Evolutionary conservation across 768 basidiomycete species (phyloP).

Genomic region (Lyophyllum semitale): DNA sequence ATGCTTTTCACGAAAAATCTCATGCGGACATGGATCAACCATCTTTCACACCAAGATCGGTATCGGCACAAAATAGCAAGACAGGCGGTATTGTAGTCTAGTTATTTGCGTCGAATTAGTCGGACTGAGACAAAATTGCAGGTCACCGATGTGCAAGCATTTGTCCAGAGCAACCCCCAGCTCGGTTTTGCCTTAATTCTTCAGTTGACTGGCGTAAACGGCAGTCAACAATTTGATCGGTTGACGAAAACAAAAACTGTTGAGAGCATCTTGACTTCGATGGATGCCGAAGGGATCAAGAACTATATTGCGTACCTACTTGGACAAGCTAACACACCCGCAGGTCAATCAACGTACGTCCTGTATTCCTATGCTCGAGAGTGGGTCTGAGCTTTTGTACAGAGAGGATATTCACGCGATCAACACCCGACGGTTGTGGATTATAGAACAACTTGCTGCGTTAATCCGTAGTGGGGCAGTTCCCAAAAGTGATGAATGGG

Average conservation of each 20-base stretch:
- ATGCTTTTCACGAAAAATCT: slow-evolving; percentile 94
- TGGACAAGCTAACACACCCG: slow-evolving; percentile 54
- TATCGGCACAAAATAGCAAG: slow-evolving; percentile 88
- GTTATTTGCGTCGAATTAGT: background rate
- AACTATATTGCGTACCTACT: slow-evolving; percentile 76
- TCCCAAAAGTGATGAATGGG: slow-evolving; percentile 80
- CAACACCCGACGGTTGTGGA: slow-evolving; percentile 73
- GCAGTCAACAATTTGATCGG: slow-evolving; percentile 87
- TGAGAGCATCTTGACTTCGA: slow-evolving; percentile 75
- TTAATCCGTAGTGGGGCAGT: slow-evolving; percentile 80
- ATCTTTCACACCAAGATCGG: slow-evolving; percentile 84
- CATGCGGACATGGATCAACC: slow-evolving; percentile 97
- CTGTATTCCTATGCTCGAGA: background rate
- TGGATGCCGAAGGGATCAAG: slow-evolving; percentile 74
- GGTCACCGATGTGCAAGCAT: slow-evolving; percentile 75
- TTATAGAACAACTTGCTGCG: slow-evolving; percentile 79
- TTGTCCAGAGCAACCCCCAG: slow-evolving; percentile 74
- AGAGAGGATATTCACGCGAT: slow-evolving; percentile 49
- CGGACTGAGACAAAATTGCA: slow-evolving; percentile 25
- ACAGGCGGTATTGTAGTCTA: slow-evolving; percentile 58
- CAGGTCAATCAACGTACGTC: slow-evolving; percentile 43
- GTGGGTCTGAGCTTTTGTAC: slow-evolving; percentile 9
- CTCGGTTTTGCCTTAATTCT: slow-evolving; percentile 85
- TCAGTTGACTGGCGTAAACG: slow-evolving; percentile 81
- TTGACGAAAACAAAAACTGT: slow-evolving; percentile 92